Percentiles rank a stretch among this genome's conserved stretches.
These are phyloP conservation scores for Heliocybe sulcata DNA, from an alignment of 1,284 basidiomycete species.

Conservation along the genomic window DNA sequence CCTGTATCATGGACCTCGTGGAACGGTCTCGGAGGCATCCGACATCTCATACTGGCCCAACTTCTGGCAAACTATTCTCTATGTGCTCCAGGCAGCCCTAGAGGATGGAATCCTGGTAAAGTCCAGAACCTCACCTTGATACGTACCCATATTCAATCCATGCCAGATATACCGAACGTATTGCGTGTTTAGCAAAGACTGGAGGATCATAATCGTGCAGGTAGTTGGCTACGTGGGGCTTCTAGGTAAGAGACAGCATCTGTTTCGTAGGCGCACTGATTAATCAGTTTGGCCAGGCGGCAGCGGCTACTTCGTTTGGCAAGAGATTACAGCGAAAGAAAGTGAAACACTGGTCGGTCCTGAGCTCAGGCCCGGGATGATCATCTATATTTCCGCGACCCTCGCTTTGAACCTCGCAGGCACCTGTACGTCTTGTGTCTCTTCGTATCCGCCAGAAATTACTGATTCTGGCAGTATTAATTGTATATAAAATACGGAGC, in stretches of 20 bases:
- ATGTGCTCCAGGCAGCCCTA: conserved; percentile 15
- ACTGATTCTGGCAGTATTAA: conserved; percentile 20
- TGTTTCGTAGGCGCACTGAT: background rate
- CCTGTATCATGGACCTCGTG: conserved; percentile 15
- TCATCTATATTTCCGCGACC: background rate
- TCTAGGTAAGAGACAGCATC: background rate
- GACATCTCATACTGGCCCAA: conserved; percentile 21
- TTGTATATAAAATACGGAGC: conserved; percentile 28
- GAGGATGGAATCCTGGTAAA: conserved; percentile 20
- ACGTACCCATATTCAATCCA: background rate
- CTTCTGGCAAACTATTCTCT: conserved; percentile 12
- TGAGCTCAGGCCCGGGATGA: background rate
- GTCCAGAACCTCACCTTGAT: background rate
- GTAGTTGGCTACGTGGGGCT: background rate
- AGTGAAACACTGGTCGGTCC: background rate
- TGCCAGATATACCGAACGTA: conserved; percentile 21
- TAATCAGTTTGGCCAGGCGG: background rate
- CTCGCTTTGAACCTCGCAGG: background rate
- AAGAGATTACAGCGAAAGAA: background rate
- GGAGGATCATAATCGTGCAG: conserved; percentile 11
- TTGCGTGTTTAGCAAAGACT: conserved; percentile 13
- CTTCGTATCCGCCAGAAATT: conserved; percentile 14
- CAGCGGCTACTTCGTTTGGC: background rate
- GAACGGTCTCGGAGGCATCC: conserved; percentile 14
- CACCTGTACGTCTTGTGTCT: conserved; percentile 3